Conservation (phyloP, 768 basidiomycete genomes). For the Kwoniella pini region DNA sequence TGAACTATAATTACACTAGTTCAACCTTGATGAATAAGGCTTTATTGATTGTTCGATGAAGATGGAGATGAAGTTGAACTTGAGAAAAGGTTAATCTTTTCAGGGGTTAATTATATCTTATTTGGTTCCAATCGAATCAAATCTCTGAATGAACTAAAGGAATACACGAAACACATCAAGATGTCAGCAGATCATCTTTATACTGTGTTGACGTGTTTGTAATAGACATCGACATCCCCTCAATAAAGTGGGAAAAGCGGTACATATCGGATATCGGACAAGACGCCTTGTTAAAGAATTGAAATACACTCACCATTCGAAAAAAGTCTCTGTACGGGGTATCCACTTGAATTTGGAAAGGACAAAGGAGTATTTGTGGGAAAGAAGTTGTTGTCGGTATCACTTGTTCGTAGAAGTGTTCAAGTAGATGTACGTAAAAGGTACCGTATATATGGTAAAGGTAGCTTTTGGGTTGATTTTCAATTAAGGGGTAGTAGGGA, state of each 20-base stretch:
- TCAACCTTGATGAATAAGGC: no score
- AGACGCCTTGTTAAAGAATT: background rate
- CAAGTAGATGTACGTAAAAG: background rate
- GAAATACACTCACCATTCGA: constrained; percentile 1
- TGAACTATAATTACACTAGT: no score
- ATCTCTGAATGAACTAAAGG: background rate
- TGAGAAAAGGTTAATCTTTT: no score
- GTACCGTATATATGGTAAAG: background rate
- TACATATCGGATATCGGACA: background rate
- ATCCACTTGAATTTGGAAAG: background rate
- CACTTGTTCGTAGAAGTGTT: background rate
- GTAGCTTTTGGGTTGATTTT: background rate
- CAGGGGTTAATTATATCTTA: background rate
- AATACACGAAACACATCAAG: background rate
- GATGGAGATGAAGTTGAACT: no score
- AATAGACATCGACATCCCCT: background rate
- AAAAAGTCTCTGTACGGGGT: background rate
- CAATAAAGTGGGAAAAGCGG: background rate
- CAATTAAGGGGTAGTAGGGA: background rate
- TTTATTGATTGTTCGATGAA: no score
- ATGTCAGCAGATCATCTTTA: constrained; percentile 6
- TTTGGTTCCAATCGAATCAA: background rate
- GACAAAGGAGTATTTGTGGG: constrained; percentile 3
- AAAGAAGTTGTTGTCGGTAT: background rate
- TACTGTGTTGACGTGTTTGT: no score